phyloP scores from a whole-genome alignment of 2,329 filamentous ascomycete species.

The Corniculantispora saksenae region DNA sequence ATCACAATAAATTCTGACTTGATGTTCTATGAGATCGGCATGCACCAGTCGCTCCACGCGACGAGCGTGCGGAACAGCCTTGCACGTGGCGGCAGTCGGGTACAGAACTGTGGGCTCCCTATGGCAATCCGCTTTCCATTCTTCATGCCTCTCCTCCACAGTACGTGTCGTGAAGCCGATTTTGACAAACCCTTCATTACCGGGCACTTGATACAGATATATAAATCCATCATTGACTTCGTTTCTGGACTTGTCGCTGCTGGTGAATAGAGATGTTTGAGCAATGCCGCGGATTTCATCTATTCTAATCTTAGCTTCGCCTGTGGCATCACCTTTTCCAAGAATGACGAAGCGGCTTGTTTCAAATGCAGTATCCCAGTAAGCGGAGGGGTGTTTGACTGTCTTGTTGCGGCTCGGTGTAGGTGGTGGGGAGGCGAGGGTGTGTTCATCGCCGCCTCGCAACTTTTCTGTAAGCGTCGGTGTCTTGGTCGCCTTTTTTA shows the following conservation, averaged over 20 bases:
- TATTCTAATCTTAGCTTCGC: background rate
- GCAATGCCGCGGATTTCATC: background rate
- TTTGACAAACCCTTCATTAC: constrained; percentile 13
- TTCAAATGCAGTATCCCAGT: background rate
- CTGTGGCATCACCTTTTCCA: background rate
- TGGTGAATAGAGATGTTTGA: constrained; percentile 16
- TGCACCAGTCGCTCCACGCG: constrained; percentile 14
- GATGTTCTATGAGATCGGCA: constrained; percentile 16
- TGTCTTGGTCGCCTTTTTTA: too few relatives aligned
- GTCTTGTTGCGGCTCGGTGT: background rate
- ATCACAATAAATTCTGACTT: constrained; percentile 7
- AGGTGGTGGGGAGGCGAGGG: background rate
- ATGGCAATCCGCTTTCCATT: constrained; percentile 15
- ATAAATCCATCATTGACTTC: constrained; percentile 35
- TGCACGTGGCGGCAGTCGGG: background rate
- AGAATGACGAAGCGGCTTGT: background rate
- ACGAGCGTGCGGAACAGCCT: constrained; percentile 8
- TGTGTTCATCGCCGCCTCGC: background rate
- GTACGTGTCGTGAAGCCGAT: constrained; percentile 8
- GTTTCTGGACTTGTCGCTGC: constrained; percentile 30
- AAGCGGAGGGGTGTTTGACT: background rate
- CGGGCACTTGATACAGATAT: constrained; percentile 14
- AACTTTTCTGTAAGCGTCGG: too few relatives aligned
- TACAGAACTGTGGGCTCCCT: background rate
- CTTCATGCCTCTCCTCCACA: background rate